Percentiles rank a stretch among this genome's conserved stretches.
Evolutionary conservation across 2,329 filamentous ascomycete genomes (phyloP).

Genomic region (Colletotrichum sp.): DNA sequence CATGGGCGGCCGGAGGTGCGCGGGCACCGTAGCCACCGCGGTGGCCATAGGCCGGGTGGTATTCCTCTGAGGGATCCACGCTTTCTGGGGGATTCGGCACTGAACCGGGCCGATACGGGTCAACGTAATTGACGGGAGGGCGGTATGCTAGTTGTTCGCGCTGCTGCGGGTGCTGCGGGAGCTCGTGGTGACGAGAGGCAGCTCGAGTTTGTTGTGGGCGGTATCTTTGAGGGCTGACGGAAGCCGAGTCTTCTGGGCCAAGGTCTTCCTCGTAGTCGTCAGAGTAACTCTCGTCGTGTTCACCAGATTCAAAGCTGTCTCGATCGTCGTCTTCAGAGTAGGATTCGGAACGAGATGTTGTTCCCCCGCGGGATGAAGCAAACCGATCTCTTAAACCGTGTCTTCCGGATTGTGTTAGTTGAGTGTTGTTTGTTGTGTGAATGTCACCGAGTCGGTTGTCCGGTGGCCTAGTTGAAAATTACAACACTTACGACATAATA

Average conservation of each 20-base stretch:
- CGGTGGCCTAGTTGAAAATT: conserved; percentile 19
- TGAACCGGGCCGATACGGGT: conserved; percentile 45
- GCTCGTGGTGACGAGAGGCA: conserved; percentile 23
- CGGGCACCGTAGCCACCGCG: conserved; percentile 12
- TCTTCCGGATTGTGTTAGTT: conserved; percentile 21
- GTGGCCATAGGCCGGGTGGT: conserved; percentile 47
- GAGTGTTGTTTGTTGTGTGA: conserved; percentile 18
- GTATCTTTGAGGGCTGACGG: conserved; percentile 41
- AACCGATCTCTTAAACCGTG: conserved; percentile 21
- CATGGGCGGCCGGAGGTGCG: conserved; percentile 21
- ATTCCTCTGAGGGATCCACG: conserved; percentile 70
- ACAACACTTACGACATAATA: conserved; percentile 42
- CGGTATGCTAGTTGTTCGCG: conserved; percentile 14
- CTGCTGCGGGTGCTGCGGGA: conserved; percentile 32
- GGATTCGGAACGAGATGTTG: conserved; percentile 35
- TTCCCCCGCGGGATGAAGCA: background rate
- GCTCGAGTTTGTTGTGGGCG: conserved; percentile 16
- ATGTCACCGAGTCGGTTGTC: conserved; percentile 15
- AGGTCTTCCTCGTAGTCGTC: conserved; percentile 44
- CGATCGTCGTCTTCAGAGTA: conserved; percentile 45
- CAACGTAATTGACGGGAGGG: conserved; percentile 20
- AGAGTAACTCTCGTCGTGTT: conserved; percentile 29
- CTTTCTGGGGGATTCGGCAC: conserved; percentile 62
- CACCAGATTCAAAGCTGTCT: conserved; percentile 28
- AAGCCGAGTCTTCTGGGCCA: conserved; percentile 60